Conservation (phyloP, 257 asterid species). For the Lycium barbarum region DNA sequence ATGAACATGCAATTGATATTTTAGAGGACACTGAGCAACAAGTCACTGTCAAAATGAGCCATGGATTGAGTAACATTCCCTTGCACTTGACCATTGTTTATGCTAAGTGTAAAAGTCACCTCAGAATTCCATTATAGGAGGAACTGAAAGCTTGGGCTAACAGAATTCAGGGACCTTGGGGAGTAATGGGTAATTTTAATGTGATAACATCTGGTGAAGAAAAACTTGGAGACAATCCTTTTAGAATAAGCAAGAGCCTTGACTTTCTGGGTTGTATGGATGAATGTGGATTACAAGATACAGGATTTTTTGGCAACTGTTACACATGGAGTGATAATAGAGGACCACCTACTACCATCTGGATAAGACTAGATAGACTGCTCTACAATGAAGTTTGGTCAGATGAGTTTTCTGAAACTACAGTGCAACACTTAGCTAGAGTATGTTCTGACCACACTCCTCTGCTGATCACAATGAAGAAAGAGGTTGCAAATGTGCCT, state of each 20-base stretch:
- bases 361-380: not conserved
- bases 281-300: not conserved
- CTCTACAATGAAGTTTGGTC: not conserved
- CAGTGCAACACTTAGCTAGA: not conserved
- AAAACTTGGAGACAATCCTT: not conserved
- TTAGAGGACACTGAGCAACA: not conserved
- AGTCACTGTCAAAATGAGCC: not conserved
- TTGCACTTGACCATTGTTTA: too few species aligned
- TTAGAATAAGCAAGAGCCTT: not conserved
- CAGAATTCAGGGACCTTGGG: not conserved
- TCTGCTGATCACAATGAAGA: not conserved
- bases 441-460: not conserved
- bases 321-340: not conserved
- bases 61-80: too few species aligned
- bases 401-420: not conserved
- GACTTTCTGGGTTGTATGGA: not conserved
- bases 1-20: too few species aligned
- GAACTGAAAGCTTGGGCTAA: not conserved
- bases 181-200: too few species aligned
- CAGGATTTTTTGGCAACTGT: not conserved
- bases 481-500: not conserved
- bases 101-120: not conserved
- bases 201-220: not conserved
- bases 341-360: not conserved
- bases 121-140: not conserved